Base-by-base conservation (phyloP, 129 eudicot genomes). In the Flaveria robusta region DNA sequence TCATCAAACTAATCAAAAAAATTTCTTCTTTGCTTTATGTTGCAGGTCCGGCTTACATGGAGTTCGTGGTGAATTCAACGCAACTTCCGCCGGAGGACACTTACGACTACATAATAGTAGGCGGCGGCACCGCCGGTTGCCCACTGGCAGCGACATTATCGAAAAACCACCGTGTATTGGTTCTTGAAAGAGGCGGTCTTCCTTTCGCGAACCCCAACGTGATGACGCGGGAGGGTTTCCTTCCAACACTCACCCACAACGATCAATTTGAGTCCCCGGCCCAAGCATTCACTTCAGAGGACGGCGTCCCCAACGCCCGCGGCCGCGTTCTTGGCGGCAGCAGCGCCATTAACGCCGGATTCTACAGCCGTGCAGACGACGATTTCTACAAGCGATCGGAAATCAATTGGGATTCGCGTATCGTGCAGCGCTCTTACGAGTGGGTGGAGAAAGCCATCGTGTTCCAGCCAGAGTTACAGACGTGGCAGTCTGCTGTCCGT, bases 291-390 rank as follows among this genome's bases (percentile, higher is more conserved):
- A 87, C 81, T 12, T 92, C 97, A 1, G 97, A 92, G 49, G 97
- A 92, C 46, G 96, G 97, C n/a, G 96, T 92, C 11, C 90, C 96
- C 9, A 92, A 89, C 62, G 93, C 93, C 70, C 76, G 97, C 0
- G 97, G 97, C 18, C 83, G 97, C 20, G 90, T 92, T 84, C 97
- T 92, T 70, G 97, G 97, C 7, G 97, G 97, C 65, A 92, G 96
- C 79, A 92, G 97, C 68, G 91, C 88, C 47, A 87, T 92, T 41
- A 92, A 92, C 7, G 97, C 96, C n/a, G 97, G 97, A 1, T 89
- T 87, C 43, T 92, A 92, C 45, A 87, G 92, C 72, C 70, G 97
- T 39, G 92, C 96, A 10, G 96, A 92, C 50, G 81, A 74, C 11
- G 92, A 80, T 5, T 92, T 92, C 71, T 92, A 83, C 50, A 20